Evolutionary conservation across 1,139 yeast species (phyloP).

Genomic region (Yamadazyma trypodendri): DNA sequence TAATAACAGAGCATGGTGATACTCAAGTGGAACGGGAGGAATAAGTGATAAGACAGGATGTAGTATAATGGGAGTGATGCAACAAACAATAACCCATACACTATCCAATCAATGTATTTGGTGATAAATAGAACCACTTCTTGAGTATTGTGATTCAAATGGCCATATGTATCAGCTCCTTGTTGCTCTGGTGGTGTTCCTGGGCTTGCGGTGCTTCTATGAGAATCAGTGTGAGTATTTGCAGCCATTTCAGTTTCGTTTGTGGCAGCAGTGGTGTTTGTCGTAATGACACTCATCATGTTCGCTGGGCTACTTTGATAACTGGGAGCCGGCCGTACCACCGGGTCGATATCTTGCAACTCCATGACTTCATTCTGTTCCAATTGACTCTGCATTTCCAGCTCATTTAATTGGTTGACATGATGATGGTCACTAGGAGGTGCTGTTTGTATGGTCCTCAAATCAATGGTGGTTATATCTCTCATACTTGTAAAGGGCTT

Average conservation of each 20-base stretch:
- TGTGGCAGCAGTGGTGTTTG: neutral
- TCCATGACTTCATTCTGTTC: constrained; percentile 4
- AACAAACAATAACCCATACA: constrained; percentile 46
- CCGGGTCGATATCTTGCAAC: constrained; percentile 5
- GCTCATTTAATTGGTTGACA: neutral
- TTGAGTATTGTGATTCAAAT: constrained; percentile 17
- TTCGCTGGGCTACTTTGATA: constrained; percentile 4
- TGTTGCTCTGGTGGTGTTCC: constrained; percentile 1
- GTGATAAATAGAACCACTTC: constrained; percentile 39
- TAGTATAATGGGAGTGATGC: constrained; percentile 58
- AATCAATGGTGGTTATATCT: constrained; percentile 32
- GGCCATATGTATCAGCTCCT: constrained; percentile 6
- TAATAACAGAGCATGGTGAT: constrained; percentile 58
- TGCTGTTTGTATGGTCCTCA: constrained; percentile 19
- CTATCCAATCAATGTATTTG: constrained; percentile 54
- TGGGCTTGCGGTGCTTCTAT: neutral
- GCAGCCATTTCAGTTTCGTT: neutral
- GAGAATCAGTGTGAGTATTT: neutral
- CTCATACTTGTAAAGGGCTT: constrained; percentile 27
- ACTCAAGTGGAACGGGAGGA: constrained; percentile 62
- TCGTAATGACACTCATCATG: constrained; percentile 4
- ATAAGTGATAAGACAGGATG: constrained; percentile 44
- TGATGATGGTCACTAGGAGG: constrained; percentile 7
- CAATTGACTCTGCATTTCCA: neutral
- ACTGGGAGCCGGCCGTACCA: constrained; percentile 3